phyloP scores from a whole-genome alignment of 768 basidiomycete genomes.

The Termitomyces titanicus region DNA sequence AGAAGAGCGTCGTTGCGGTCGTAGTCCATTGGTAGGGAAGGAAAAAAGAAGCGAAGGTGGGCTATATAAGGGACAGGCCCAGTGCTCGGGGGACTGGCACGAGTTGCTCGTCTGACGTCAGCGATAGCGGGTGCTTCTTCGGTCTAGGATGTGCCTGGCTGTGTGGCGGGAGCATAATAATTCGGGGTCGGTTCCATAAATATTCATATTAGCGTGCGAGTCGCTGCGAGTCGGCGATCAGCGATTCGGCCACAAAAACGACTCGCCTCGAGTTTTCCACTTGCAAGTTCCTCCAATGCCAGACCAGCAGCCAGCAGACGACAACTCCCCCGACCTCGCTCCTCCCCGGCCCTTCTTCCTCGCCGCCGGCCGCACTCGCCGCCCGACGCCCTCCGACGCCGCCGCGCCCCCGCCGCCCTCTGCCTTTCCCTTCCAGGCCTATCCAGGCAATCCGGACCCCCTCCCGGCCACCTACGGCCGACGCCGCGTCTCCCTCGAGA shows the following conservation, averaged over 20 bases:
- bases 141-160: not conserved
- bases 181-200: not conserved
- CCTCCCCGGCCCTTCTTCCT: constrained; percentile 1
- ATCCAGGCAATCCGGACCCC: constrained; percentile 67
- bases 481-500: constrained; percentile 42
- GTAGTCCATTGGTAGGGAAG: constrained; percentile 50
- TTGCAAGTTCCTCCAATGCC: no score
- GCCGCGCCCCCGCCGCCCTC: constrained; percentile 28
- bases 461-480: constrained; percentile 36
- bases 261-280: not conserved
- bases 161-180: not conserved
- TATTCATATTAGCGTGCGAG: no score
- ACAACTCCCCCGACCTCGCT: not conserved
- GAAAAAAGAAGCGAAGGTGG: not conserved
- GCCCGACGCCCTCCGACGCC: constrained; percentile 20
- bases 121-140: not conserved
- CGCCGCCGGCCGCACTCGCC: not conserved
- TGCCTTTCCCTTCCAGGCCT: constrained; percentile 53
- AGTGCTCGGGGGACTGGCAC: constrained; percentile 3
- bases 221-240: constrained; percentile 10
- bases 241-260: constrained; percentile 1
- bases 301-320: no score
- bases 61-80: not conserved
- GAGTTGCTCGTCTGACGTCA: constrained; percentile 4
- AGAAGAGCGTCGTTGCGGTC: constrained; percentile 78